phyloP scores from a whole-genome alignment of 306 rosid species.

The peach (Prunus persica) region DNA sequence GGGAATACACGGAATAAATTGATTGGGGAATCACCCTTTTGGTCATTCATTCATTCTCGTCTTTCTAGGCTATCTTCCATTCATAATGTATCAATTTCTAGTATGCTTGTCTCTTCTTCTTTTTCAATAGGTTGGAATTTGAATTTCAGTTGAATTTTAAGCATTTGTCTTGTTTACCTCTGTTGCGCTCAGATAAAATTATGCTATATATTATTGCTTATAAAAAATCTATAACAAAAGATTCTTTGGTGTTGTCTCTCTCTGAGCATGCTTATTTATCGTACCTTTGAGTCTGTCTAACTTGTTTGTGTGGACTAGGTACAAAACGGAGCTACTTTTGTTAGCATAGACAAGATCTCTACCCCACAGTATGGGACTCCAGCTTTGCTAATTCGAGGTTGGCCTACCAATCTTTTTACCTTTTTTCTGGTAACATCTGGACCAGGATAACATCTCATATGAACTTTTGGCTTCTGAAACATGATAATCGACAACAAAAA shows the following conservation, averaged over 20 bases:
- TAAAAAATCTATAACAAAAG: not conserved
- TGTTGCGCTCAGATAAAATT: not conserved
- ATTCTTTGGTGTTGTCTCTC: not conserved
- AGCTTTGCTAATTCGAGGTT: conserved; percentile 80
- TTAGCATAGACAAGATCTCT: conserved; percentile 63
- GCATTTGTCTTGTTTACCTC: not conserved
- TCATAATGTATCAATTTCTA: not conserved
- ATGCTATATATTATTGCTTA: not conserved
- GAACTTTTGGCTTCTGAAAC: conserved; percentile 19
- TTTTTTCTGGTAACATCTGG: not conserved
- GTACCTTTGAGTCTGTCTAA: not conserved
- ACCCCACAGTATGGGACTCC: conserved; percentile 75
- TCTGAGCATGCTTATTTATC: not conserved
- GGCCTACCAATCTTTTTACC: not conserved
- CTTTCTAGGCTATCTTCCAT: too few species aligned
- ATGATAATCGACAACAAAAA: conserved; percentile 26
- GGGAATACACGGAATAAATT: not conserved
- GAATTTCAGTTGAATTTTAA: not conserved
- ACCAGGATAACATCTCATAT: not conserved
- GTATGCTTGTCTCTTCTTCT: not conserved
- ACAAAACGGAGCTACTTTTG: conserved; percentile 91
- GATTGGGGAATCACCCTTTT: not conserved
- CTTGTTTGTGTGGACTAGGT: conserved; percentile 47
- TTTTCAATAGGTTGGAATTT: too few species aligned
- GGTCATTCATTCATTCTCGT: not conserved